Evolutionary conservation across 108 stramenopile genomes (phyloP), one percentile per base, ranked within the genome.

Genomic region (Skeletonema tropicum): DNA sequence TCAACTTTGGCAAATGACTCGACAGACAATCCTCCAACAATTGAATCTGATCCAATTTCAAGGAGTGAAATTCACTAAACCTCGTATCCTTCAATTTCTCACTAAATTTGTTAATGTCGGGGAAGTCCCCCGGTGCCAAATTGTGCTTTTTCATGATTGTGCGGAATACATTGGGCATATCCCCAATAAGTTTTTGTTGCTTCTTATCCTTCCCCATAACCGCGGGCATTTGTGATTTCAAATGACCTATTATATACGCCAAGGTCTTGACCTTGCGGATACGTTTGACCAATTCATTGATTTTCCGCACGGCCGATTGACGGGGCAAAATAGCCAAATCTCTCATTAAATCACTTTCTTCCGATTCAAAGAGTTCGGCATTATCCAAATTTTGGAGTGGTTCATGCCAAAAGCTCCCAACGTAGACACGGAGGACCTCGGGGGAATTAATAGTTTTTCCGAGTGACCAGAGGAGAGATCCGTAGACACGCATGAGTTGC

Each of bases 271-370:
- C 97, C 75, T 94, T 93, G 11, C 99, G 88, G 32, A 98, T 96
- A 25, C 99, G 93, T 82, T 99, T 99, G 60, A 99, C 98, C 12
- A 98, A 67, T 73, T 99, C 99, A 79, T 99, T 99, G 57, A 99
- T 98, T 62, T 97, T 95, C 19, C 99, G 92, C 13, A 97, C 92
- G 26, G 97, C 97, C 14, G 96, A 94, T 76, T 98, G 97, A 61
- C 96, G 95, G 6, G 98, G 98, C 31, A 99, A 79, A 23, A 89
- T 75, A 49, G 92, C 92, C 55, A 99, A 82, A 75, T 99, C 99
- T 69, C 86, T 89, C 92, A 99, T 90, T 25, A 99, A 91, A 82
- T 99, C 98, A 25, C 72, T 77, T 77, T 98, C 95, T 83, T 99
- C 98, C 69, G 80, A 85, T 66, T 94, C 92, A 73, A 96, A 92